These are phyloP conservation scores for Onygenales sp. DNA, from an alignment of 2,329 filamentous ascomycete species.

Conservation along the genomic window DNA sequence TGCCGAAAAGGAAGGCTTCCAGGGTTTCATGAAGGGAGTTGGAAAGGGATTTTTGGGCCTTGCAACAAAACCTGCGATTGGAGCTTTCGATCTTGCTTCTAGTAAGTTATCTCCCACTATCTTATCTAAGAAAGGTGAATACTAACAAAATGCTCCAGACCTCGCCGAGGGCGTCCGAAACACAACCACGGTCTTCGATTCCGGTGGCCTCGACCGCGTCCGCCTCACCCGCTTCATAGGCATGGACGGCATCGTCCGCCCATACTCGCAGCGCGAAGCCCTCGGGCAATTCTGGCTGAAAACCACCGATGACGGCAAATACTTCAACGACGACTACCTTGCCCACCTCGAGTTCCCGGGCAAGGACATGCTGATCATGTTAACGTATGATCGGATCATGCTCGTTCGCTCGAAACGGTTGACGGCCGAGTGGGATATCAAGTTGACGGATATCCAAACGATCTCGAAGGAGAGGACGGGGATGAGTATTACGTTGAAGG, in stretches of 20 bases:
- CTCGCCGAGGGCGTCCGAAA: constrained; percentile 96
- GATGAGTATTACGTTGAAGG: constrained; percentile 77
- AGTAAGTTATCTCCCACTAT: constrained; percentile 35
- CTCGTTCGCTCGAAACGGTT: constrained; percentile 79
- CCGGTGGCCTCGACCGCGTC: constrained; percentile 85
- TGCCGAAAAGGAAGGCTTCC: constrained; percentile 85
- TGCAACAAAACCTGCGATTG: constrained; percentile 95
- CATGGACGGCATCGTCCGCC: constrained; percentile 83
- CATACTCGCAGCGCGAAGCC: constrained; percentile 89
- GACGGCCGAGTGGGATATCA: constrained; percentile 89
- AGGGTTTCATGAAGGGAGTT: constrained; percentile 95
- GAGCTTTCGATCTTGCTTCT: constrained; percentile 91
- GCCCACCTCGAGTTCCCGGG: constrained; percentile 86
- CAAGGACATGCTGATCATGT: constrained; percentile 81
- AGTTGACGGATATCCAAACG: constrained; percentile 90
- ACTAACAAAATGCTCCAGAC: constrained; percentile 33
- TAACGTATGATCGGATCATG: constrained; percentile 81
- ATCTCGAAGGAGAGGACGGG: constrained; percentile 96
- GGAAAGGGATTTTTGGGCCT: constrained; percentile 89
- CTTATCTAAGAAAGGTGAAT: background rate
- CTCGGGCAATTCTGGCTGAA: constrained; percentile 98
- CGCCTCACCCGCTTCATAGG: constrained; percentile 90
- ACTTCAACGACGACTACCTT: constrained; percentile 96
- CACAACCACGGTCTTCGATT: constrained; percentile 96
- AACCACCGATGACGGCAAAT: constrained; percentile 93